These are phyloP conservation scores for Lactarius hengduanensis DNA, from an alignment of 768 basidiomycete species.

Conservation along the genomic window DNA sequence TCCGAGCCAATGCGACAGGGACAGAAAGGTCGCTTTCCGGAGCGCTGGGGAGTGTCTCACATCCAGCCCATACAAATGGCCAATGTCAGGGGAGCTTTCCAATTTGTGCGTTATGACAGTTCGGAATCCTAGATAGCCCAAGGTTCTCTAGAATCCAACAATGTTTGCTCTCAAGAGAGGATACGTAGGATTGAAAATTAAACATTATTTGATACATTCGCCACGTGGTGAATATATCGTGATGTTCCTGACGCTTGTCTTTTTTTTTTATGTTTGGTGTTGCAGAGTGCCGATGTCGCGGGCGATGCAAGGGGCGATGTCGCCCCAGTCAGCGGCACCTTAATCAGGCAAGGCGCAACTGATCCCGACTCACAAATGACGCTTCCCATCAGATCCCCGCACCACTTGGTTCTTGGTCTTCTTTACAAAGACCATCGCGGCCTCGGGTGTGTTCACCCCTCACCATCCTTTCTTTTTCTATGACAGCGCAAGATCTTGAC, in stretches of 20 bases:
- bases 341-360: not conserved
- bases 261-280: not conserved
- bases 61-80: too few species aligned
- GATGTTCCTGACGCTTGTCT: not conserved
- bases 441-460: not conserved
- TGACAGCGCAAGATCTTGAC: not conserved
- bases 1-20: too few species aligned
- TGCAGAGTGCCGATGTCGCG: not conserved
- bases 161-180: too few species aligned
- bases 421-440: not conserved
- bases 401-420: not conserved
- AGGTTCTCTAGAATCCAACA: too few species aligned
- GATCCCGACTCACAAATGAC: not conserved
- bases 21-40: too few species aligned
- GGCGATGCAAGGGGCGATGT: too few species aligned
- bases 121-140: too few species aligned
- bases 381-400: not conserved
- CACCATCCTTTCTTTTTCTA: not conserved
- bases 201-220: too few species aligned
- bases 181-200: too few species aligned
- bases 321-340: not conserved
- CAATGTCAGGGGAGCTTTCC: too few species aligned
- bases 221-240: not conserved
- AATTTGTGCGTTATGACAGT: too few species aligned
- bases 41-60: too few species aligned